Conservation (phyloP, 1,139 yeast genomes). For the Taphrina confusa region DNA sequence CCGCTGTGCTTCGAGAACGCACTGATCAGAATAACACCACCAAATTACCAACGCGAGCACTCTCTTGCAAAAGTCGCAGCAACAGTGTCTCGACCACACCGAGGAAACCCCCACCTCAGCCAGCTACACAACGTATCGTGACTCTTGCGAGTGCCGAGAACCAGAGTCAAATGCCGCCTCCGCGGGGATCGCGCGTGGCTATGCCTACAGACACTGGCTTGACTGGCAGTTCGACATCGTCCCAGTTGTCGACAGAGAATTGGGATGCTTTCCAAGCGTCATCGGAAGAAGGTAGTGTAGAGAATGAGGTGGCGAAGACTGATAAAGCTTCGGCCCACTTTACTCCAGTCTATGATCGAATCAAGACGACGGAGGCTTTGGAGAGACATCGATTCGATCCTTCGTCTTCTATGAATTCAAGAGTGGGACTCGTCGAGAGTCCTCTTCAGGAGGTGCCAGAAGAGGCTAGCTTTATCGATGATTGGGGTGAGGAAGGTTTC, state of each 20-base stretch:
- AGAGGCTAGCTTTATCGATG: conserved; percentile 28
- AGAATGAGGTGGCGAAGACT: background rate
- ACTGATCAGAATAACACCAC: background rate
- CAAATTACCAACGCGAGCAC: background rate
- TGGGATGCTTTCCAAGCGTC: conserved; percentile 10
- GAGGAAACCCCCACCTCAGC: too few species aligned
- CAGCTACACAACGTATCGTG: too few species aligned
- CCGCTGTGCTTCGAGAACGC: background rate
- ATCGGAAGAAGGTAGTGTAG: too few species aligned
- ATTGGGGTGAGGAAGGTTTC: conserved; percentile 33
- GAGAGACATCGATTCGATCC: background rate
- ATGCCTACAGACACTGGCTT: background rate
- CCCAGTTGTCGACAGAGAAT: conserved; percentile 15
- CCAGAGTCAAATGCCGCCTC: too few species aligned
- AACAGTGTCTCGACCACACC: background rate
- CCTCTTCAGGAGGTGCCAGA: conserved; percentile 17
- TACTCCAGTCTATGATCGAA: background rate
- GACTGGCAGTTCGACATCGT: conserved; percentile 5
- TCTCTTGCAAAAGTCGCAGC: background rate
- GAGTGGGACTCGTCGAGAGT: background rate
- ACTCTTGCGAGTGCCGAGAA: too few species aligned
- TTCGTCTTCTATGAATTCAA: background rate
- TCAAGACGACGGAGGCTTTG: background rate
- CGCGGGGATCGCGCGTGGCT: too few species aligned
- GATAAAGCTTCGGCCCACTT: background rate